phyloP scores from a whole-genome alignment of 2,329 filamentous ascomycete genomes.

The Cadophora gregata region DNA sequence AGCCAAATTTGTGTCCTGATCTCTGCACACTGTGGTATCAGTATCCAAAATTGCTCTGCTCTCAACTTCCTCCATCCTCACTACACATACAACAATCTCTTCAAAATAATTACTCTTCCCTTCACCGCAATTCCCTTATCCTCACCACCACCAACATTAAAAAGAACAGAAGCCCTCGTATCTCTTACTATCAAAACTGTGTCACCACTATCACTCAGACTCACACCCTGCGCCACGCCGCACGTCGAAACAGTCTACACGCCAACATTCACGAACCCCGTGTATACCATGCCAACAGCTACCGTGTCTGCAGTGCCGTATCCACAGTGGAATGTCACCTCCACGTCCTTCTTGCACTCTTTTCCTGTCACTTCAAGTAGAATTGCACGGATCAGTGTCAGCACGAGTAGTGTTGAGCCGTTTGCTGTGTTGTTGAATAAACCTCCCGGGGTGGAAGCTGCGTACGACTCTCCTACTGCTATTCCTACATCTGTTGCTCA shows the following conservation, averaged over 20 bases:
- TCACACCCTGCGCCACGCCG: slow-evolving; percentile 23
- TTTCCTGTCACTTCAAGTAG: too few species aligned
- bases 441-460: background rate
- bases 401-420: background rate
- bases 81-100: too few species aligned
- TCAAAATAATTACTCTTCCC: too few species aligned
- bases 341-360: too few species aligned
- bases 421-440: background rate
- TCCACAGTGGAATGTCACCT: slow-evolving; percentile 26
- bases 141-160: too few species aligned
- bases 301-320: slow-evolving; percentile 24
- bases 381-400: background rate
- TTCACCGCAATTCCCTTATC: too few species aligned
- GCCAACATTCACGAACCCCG: slow-evolving; percentile 25
- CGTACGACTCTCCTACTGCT: background rate
- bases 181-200: background rate
- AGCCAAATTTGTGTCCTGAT: background rate
- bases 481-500: background rate
- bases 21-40: background rate
- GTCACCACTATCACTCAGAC: slow-evolving; percentile 12
- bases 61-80: too few species aligned
- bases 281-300: slow-evolving; percentile 28
- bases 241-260: slow-evolving; percentile 26
- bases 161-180: too few species aligned
- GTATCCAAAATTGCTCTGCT: too few species aligned